Evolutionary conservation across 1,284 basidiomycete species (phyloP), one percentile per base, ranked within the genome.

Genomic region (Coniophora puteana): DNA sequence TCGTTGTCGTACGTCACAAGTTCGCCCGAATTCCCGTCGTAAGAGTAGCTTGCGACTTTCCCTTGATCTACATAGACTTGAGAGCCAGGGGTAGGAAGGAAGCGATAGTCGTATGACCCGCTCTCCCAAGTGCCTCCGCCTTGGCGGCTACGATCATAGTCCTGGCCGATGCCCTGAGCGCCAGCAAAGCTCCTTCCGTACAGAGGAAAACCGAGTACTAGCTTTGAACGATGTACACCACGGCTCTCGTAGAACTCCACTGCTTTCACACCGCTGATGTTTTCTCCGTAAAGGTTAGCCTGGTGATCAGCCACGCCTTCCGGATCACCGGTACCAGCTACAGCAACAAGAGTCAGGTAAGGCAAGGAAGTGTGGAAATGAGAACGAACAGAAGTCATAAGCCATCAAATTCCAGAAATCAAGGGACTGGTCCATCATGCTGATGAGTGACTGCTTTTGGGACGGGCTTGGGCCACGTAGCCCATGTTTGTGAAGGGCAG

Each of bases 381-480:
- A 36, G 22, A 44, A 63, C 80, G 48, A 47, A 85, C 85, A 76
- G 53, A 84, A 89, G 56, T 89, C 85, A 48, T 89, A 89, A 1
- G 90, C 82, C 96, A 99, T 99, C 61, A 99, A 68, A 61, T 98
- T 98, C 94, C 93, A 98, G 59, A 96, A 93, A 54, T 93, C 89
- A 20, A 99, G 80, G 46, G 71, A 78, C 46, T 72, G 72, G 59
- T 95, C 88, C 94, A 99, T 98, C 47, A n/a, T n/a, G n/a, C n/a
- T n/a, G n/a, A n/a, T n/a, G n/a, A n/a, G n/a, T n/a, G n/a, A n/a
- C n/a, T n/a, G n/a, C n/a, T n/a, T n/a, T n/a, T n/a, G n/a, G n/a
- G n/a, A n/a, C n/a, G n/a, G n/a, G n/a, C n/a, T n/a, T n/a, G n/a
- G n/a, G n/a, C n/a, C n/a, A n/a, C n/a, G n/a, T n/a, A n/a, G n/a